Conservation (phyloP, 1,139 yeast genomes). For the Suhomyces guaymorum region DNA sequence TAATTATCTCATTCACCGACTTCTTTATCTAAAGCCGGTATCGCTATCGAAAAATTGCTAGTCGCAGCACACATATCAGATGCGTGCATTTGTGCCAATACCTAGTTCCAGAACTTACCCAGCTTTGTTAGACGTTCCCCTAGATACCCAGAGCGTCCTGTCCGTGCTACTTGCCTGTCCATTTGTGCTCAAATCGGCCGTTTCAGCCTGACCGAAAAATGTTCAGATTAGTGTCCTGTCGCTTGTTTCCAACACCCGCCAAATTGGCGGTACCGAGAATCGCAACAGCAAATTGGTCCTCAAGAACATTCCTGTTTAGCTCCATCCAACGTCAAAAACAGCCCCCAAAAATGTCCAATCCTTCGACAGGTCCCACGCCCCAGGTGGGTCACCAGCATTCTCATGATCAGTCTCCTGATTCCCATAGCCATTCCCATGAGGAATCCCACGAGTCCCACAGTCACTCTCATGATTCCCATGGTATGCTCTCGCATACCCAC, state of each 20-base stretch:
- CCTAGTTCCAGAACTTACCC: too few relatives aligned
- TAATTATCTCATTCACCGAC: neutral
- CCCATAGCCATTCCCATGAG: slow-evolving; percentile 32
- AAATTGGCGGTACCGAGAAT: slow-evolving; percentile 8
- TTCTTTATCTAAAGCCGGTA: neutral
- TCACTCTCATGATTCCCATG: slow-evolving; percentile 8
- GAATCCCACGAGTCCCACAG: slow-evolving; percentile 19
- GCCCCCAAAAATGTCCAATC: neutral
- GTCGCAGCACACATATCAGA: slow-evolving; percentile 3
- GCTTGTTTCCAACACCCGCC: slow-evolving; percentile 7
- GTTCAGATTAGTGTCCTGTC: slow-evolving; percentile 4
- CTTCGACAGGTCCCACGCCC: neutral
- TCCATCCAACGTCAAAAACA: neutral
- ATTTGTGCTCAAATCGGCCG: too few relatives aligned
- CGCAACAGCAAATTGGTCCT: slow-evolving; percentile 2
- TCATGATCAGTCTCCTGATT: slow-evolving; percentile 18
- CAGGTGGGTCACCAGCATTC: neutral
- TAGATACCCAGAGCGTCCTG: too few relatives aligned
- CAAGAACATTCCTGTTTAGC: neutral
- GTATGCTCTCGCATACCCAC: slow-evolving; percentile 29
- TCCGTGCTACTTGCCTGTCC: too few relatives aligned
- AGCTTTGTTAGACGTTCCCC: too few relatives aligned
- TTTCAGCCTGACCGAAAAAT: too few relatives aligned
- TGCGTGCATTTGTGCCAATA: neutral
- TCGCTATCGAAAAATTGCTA: slow-evolving; percentile 4